Evolutionary conservation across 768 basidiomycete genomes (phyloP).

Genomic region (Rhizopogon vinicolor): DNA sequence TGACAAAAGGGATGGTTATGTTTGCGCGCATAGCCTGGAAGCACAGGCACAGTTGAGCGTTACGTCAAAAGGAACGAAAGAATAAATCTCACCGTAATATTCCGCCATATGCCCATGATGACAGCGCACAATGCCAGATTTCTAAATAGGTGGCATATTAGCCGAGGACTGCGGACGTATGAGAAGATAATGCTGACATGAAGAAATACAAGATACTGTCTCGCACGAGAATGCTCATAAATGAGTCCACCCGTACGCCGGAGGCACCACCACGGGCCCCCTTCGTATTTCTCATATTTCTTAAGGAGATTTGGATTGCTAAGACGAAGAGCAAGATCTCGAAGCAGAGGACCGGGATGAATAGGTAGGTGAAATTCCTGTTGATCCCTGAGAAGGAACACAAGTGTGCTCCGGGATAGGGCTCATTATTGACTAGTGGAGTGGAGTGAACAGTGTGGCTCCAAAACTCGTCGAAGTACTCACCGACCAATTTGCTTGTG

Average conservation of each 20-base stretch:
- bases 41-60: background rate
- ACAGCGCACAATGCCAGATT: constrained; percentile 19
- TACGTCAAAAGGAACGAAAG: background rate
- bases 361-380: constrained; percentile 17
- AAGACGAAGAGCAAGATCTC: constrained; percentile 21
- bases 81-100: constrained; percentile 14
- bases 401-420: constrained; percentile 3
- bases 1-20: constrained; percentile 26
- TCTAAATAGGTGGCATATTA: constrained; percentile 9
- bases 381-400: constrained; percentile 22
- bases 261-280: background rate
- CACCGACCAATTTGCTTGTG: constrained; percentile 1
- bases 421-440: constrained; percentile 6
- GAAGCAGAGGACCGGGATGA: constrained; percentile 27
- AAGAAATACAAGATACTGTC: constrained; percentile 29
- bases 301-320: constrained; percentile 13
- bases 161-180: no score
- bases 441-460: background rate
- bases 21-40: constrained; percentile 22
- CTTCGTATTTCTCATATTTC: constrained; percentile 5
- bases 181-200: constrained; percentile 14
- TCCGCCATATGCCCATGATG: constrained; percentile 24
- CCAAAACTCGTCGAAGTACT: background rate
- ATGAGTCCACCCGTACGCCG: constrained; percentile 11
- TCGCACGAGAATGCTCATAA: constrained; percentile 18